phyloP scores from a whole-genome alignment of 2,329 filamentous ascomycete genomes.

The Neonectria sp. region DNA sequence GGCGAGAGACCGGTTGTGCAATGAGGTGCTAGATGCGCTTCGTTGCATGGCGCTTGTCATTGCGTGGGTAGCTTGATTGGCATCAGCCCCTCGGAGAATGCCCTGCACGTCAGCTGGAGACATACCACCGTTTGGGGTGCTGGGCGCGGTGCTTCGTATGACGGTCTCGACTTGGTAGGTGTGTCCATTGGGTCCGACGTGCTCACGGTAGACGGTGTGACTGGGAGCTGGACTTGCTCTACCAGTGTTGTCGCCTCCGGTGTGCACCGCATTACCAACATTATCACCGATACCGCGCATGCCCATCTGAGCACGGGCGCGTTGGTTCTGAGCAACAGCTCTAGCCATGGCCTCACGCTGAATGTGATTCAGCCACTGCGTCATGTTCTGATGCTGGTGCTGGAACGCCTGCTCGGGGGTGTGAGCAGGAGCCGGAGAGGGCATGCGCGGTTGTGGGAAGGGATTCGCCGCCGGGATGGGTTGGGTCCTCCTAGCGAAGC shows the following conservation, averaged over 20 bases:
- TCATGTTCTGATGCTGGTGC: slow-evolving; percentile 60
- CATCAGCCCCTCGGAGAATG: slow-evolving; percentile 62
- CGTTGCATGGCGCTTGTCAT: slow-evolving; percentile 68
- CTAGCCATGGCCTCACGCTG: slow-evolving; percentile 62
- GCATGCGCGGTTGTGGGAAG: slow-evolving; percentile 49
- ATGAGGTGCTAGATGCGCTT: slow-evolving; percentile 63
- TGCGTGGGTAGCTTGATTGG: slow-evolving; percentile 61
- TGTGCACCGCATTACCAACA: slow-evolving; percentile 36
- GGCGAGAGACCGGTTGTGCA: slow-evolving; percentile 52
- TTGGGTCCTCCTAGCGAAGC: slow-evolving; percentile 49
- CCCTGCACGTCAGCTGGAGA: slow-evolving; percentile 62
- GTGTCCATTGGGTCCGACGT: slow-evolving; percentile 52
- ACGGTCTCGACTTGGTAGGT: slow-evolving; percentile 55
- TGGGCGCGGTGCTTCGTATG: slow-evolving; percentile 41
- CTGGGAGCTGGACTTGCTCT: slow-evolving; percentile 52
- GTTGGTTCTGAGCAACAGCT: slow-evolving; percentile 61
- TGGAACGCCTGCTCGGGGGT: slow-evolving; percentile 52
- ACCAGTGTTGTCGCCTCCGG: slow-evolving; percentile 47
- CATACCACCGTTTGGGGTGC: slow-evolving; percentile 48
- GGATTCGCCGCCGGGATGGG: slow-evolving; percentile 46
- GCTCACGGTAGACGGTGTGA: slow-evolving; percentile 53
- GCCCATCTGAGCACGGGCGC: slow-evolving; percentile 57
- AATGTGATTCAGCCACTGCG: slow-evolving; percentile 63
- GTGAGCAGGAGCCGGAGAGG: slow-evolving; percentile 50
- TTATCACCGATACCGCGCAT: slow-evolving; percentile 59